Evolutionary conservation across 2,329 filamentous ascomycete species (phyloP), one percentile per base, ranked within the genome.

Genomic region (Colletotrichum trifolii): DNA sequence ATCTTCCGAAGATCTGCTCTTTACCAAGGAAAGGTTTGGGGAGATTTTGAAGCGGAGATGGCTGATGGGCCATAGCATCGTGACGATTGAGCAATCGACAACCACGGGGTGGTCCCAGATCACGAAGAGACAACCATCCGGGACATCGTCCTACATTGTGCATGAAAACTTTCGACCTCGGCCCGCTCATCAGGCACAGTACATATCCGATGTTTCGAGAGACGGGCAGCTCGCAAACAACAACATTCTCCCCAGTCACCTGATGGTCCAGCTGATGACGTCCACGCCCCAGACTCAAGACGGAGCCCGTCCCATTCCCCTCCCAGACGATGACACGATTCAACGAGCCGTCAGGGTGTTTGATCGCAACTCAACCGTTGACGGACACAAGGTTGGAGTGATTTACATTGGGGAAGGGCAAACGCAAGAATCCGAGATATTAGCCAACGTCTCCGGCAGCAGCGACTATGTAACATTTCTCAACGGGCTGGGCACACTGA

Each of bases 311-410:
- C 93, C 92, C 9, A 88, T 97, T 49, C 88, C 90, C 0, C 83
- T 98, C 7, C 93, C 94, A 0, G 79, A 83, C 35, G 85, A 91
- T 64, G 91, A 93, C 13, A 85, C 86, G 38, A 88, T 90, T 2
- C 85, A 88, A 42, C 88, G 95, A 69, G 91, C 93, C 1, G 89
- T 99, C 43, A 86, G 87, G 42, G 83, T 88, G 11, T 96, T 99
- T 75, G 96, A 99, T 76, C 89, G 90, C 38, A 96, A 89, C 69
- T 91, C 95, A 42, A 94, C 93, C 8, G 90, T 99, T 5, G 96
- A 99, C 76, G 94, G 94, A 7, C 94, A 98, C 82, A 97, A 97
- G 77, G 91, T 97, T 46, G 96, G 96, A 13, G 91, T 99, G 25
- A 89, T 99, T 45, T 99, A 97, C 76, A 91, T 98, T 68, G 94